Evolutionary conservation across 2,329 filamentous ascomycete genomes (phyloP).

Genomic region (Talaromyces piceae): DNA sequence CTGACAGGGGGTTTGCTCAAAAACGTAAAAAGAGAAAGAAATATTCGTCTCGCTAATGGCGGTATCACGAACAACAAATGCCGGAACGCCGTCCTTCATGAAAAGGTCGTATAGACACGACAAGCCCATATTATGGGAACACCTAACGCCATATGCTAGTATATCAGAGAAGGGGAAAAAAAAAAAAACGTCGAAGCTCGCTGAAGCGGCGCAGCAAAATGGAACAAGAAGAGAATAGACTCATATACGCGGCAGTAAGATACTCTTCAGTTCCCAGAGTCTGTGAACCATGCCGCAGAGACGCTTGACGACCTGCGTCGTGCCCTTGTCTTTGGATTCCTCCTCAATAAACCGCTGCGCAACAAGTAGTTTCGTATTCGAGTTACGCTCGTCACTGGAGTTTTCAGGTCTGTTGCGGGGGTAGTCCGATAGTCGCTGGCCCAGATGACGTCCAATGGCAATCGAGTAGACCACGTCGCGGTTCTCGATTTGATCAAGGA

Average conservation of each 20-base stretch:
- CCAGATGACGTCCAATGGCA: constrained; percentile 68
- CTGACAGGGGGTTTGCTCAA: not conserved
- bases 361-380: constrained; percentile 59
- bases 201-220: not conserved
- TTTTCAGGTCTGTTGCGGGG: constrained; percentile 48
- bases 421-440: constrained; percentile 55
- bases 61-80: not conserved
- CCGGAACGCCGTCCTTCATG: constrained; percentile 9
- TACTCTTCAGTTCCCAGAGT: constrained; percentile 36
- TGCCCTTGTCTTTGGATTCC: constrained; percentile 60
- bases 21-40: not conserved
- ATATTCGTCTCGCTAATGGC: not conserved
- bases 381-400: constrained; percentile 59
- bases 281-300: constrained; percentile 60
- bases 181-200: not conserved
- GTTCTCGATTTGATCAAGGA: constrained; percentile 75
- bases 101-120: not conserved
- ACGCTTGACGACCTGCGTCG: constrained; percentile 65
- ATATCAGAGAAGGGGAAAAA: constrained; percentile 5
- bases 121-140: constrained; percentile 5
- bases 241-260: constrained; percentile 15
- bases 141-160: constrained; percentile 10
- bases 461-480: constrained; percentile 87
- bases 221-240: not conserved
- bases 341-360: constrained; percentile 63